phyloP scores from a whole-genome alignment of 257 asterid genomes.

The Petunia axillaris region DNA sequence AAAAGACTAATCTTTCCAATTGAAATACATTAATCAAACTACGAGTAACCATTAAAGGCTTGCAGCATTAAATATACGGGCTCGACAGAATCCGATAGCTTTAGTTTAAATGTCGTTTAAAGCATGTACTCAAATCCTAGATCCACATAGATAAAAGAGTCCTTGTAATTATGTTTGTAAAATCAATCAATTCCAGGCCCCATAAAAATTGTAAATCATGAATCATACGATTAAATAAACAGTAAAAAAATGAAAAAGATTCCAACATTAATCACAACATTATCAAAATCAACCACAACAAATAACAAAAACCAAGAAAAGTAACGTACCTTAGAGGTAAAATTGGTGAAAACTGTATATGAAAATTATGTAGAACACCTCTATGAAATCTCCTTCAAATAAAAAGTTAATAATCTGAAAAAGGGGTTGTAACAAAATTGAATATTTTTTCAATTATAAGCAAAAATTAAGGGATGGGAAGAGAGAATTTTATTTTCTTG shows the following conservation, averaged over 20 bases:
- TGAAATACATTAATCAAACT: too few relatives aligned
- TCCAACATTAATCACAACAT: not conserved
- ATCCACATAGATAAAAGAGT: too few relatives aligned
- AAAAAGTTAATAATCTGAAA: not conserved
- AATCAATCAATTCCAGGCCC: not conserved
- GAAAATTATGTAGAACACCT: not conserved
- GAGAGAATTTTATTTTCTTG: not conserved
- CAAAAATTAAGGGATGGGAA: not conserved
- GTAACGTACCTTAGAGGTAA: not conserved
- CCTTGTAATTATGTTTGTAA: not conserved
- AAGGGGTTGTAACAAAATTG: not conserved
- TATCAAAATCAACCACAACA: not conserved
- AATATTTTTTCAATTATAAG: not conserved
- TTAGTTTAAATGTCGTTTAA: too few relatives aligned
- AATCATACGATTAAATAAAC: not conserved
- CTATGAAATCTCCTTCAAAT: not conserved
- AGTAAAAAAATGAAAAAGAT: not conserved
- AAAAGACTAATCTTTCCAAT: not conserved
- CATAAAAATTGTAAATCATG: too few relatives aligned
- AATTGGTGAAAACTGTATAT: not conserved
- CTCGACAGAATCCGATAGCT: too few relatives aligned
- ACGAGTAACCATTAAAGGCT: too few relatives aligned
- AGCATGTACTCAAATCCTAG: too few relatives aligned
- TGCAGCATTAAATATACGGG: too few relatives aligned
- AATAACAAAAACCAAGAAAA: not conserved